Conservation (phyloP, 2,329 filamentous ascomycete species). For the Claviceps arundinis region DNA sequence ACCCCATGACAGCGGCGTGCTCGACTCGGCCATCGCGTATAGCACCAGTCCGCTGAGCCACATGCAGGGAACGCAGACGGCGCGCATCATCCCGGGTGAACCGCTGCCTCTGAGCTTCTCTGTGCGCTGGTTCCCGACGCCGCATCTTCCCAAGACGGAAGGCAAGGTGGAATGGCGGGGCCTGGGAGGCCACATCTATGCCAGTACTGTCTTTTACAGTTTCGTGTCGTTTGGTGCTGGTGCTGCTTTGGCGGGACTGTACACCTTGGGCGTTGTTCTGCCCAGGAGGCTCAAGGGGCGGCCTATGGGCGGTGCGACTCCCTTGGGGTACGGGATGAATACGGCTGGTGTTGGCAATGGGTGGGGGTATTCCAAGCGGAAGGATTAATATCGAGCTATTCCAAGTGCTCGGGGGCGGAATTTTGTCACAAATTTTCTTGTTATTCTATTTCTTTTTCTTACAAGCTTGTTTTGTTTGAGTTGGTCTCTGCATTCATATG, state of each 20-base stretch:
- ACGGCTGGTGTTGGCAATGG: slow-evolving; percentile 36
- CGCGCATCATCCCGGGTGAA: slow-evolving; percentile 77
- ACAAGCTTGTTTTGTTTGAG: not conserved
- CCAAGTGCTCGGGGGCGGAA: no score
- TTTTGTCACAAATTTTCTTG: not conserved
- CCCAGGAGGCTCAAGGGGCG: slow-evolving; percentile 38
- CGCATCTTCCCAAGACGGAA: slow-evolving; percentile 54
- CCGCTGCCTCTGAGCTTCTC: slow-evolving; percentile 65
- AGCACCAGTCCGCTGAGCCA: slow-evolving; percentile 60
- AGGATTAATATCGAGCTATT: slow-evolving; percentile 1
- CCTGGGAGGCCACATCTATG: slow-evolving; percentile 49
- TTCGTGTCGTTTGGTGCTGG: slow-evolving; percentile 46
- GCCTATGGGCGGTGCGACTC: slow-evolving; percentile 42
- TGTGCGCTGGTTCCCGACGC: slow-evolving; percentile 76
- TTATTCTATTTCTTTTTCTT: not conserved
- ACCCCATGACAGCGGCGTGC: slow-evolving; percentile 58
- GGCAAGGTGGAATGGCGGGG: slow-evolving; percentile 52
- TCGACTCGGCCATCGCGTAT: slow-evolving; percentile 82
- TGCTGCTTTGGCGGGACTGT: slow-evolving; percentile 38
- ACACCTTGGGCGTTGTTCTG: slow-evolving; percentile 47
- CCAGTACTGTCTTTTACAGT: slow-evolving; percentile 50
- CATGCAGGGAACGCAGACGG: slow-evolving; percentile 36
- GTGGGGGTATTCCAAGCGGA: slow-evolving; percentile 45
- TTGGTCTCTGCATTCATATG: not conserved
- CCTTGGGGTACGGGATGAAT: slow-evolving; percentile 40